These are phyloP conservation scores for Boletus sp. DNA, from an alignment of 768 basidiomycete species.

Conservation along the genomic window DNA sequence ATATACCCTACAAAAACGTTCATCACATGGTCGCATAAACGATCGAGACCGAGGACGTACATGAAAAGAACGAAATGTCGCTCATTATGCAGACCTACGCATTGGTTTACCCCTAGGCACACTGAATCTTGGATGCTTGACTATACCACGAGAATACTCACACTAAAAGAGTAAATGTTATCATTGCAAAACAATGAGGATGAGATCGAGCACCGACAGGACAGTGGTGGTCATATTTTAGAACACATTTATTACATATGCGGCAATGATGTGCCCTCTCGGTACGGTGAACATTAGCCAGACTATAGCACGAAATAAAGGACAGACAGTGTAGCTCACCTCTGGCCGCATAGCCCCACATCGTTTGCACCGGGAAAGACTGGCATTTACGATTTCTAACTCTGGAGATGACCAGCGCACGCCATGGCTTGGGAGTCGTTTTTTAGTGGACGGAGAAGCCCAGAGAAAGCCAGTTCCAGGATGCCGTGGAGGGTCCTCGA, in stretches of 20 bases:
- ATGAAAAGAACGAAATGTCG: conserved; percentile 96
- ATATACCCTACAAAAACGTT: conserved; percentile 56
- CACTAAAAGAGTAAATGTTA: conserved; percentile 31
- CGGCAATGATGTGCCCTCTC: conserved; percentile 93
- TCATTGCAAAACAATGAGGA: background rate
- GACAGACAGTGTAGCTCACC: conserved; percentile 43
- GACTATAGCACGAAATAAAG: background rate
- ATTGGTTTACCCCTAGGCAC: conserved; percentile 87
- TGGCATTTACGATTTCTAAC: conserved; percentile 52
- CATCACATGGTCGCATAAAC: background rate
- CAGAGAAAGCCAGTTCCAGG: conserved; percentile 49
- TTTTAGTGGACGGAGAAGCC: conserved; percentile 40
- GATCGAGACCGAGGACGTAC: conserved; percentile 40
- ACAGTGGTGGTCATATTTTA: conserved; percentile 92
- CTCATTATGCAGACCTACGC: conserved; percentile 94
- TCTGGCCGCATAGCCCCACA: conserved; percentile 75
- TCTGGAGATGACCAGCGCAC: conserved; percentile 49
- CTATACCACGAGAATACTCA: conserved; percentile 25
- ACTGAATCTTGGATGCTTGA: conserved; percentile 4
- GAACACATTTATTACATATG: conserved; percentile 84
- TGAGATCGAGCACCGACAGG: conserved; percentile 54
- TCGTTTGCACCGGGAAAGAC: conserved; percentile 60
- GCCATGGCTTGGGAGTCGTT: conserved; percentile 32
- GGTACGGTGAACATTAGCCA: conserved; percentile 14
- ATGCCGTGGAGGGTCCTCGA: conserved; percentile 52